Percentiles rank a stretch among this genome's conserved stretches.
These are phyloP conservation scores for Boletus subcaerulescens DNA, from an alignment of 768 basidiomycete genomes.

Conservation along the genomic window DNA sequence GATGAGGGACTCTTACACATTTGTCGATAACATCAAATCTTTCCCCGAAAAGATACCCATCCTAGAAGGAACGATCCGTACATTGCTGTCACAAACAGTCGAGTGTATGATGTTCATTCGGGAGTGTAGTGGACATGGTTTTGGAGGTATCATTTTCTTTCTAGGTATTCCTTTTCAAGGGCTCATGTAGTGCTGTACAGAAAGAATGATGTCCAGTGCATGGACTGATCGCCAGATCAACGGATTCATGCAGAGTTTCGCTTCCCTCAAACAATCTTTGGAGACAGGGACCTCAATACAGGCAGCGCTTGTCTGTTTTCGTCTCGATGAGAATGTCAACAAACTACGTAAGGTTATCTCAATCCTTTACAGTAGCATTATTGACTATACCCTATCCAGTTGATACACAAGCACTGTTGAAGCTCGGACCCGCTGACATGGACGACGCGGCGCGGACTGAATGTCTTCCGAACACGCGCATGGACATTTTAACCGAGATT, in stretches of 20 bases:
- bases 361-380: background rate
- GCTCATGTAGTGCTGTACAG: constrained; percentile 15
- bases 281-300: constrained; percentile 26
- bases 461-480: constrained; percentile 32
- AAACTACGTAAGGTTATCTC: constrained; percentile 21
- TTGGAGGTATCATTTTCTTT: constrained; percentile 25
- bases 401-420: constrained; percentile 18
- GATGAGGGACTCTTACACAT: constrained; percentile 33
- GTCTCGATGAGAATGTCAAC: constrained; percentile 27
- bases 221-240: constrained; percentile 22
- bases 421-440: constrained; percentile 31
- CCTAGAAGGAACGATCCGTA: constrained; percentile 27
- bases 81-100: constrained; percentile 31
- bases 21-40: constrained; percentile 28
- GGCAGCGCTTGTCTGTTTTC: constrained; percentile 26
- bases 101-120: constrained; percentile 38
- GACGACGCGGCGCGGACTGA: constrained; percentile 21
- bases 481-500: constrained; percentile 27
- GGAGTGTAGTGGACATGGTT: constrained; percentile 35
- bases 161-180: background rate
- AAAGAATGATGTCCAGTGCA: constrained; percentile 10
- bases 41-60: constrained; percentile 27
- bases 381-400: constrained; percentile 11
- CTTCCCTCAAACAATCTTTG: constrained; percentile 25
- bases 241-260: constrained; percentile 21